Evolutionary conservation across 768 basidiomycete genomes (phyloP).

Genomic region (Lanmaoa rubissima): DNA sequence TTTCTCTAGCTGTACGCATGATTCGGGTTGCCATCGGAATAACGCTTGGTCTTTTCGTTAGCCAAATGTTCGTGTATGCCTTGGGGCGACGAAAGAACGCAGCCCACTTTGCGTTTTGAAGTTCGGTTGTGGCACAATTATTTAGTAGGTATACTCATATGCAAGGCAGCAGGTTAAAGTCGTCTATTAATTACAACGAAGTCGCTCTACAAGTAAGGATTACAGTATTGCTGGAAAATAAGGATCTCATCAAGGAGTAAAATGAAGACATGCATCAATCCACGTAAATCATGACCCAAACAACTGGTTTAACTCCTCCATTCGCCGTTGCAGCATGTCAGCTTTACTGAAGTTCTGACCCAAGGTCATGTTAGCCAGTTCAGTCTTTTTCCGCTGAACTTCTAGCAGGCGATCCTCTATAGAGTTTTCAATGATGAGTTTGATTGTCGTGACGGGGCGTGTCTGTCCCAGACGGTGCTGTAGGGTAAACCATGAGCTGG

Average conservation of each 20-base stretch:
- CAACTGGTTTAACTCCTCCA: slow-evolving; percentile 82
- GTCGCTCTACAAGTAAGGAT: slow-evolving; percentile 31
- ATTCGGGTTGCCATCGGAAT: slow-evolving; percentile 83
- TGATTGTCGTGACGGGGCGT: slow-evolving; percentile 85
- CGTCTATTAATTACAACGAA: slow-evolving; percentile 33
- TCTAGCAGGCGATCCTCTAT: slow-evolving; percentile 92
- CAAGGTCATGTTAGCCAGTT: slow-evolving; percentile 90
- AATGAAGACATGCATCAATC: slow-evolving; percentile 16
- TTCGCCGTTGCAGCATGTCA: slow-evolving; percentile 80
- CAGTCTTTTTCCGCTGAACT: slow-evolving; percentile 94
- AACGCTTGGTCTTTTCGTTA: slow-evolving; percentile 80
- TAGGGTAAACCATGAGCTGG: not conserved
- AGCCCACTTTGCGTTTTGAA: slow-evolving; percentile 72
- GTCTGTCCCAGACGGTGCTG: slow-evolving; percentile 97
- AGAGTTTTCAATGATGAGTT: slow-evolving; percentile 90
- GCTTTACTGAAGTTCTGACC: slow-evolving; percentile 84
- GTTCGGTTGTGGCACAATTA: not conserved
- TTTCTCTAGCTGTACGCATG: slow-evolving; percentile 79
- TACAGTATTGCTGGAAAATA: slow-evolving; percentile 26
- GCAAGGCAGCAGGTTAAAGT: slow-evolving; percentile 1
- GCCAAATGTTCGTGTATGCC: slow-evolving; percentile 73
- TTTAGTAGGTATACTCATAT: not conserved
- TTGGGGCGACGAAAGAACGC: slow-evolving; percentile 72
- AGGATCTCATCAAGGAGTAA: slow-evolving; percentile 17
- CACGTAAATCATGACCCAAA: slow-evolving; percentile 49